A percentile compares a stretch with the other conserved stretches of the same genome.
phyloP scores from a whole-genome alignment of 257 asterid species.

The Verbena officinalis region DNA sequence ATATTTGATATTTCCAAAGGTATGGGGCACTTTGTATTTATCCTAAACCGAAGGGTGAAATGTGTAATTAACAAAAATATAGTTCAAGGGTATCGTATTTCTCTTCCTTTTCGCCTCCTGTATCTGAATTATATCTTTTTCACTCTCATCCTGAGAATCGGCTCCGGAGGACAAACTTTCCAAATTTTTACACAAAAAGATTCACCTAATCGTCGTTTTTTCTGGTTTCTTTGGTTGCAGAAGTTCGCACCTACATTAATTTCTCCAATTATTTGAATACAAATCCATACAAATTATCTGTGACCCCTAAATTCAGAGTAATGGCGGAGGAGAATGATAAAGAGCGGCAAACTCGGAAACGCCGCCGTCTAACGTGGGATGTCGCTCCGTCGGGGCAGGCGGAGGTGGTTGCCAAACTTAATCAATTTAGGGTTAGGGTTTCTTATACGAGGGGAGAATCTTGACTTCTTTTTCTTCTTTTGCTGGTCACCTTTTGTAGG shows the following conservation, averaged over 20 bases:
- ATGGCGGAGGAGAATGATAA: slow-evolving; percentile 50
- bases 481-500: slow-evolving; percentile 35
- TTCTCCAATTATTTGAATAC: neutral
- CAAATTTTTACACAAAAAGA: neutral
- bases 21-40: neutral
- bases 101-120: neutral
- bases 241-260: slow-evolving; percentile 7
- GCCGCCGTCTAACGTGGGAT: slow-evolving; percentile 73
- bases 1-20: neutral
- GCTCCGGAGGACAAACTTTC: neutral
- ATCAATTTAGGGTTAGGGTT: slow-evolving; percentile 38
- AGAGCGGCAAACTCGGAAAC: slow-evolving; percentile 46
- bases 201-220: slow-evolving; percentile 16
- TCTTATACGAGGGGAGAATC: neutral
- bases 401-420: slow-evolving; percentile 37
- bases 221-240: slow-evolving; percentile 30
- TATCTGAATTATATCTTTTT: neutral
- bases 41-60: neutral
- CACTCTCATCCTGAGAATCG: slow-evolving; percentile 21
- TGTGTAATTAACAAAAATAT: slow-evolving; percentile 6
- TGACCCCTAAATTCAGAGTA: slow-evolving; percentile 21
- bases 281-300: slow-evolving; percentile 18
- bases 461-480: neutral
- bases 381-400: slow-evolving; percentile 47
- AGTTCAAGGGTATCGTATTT: neutral